Base-by-base conservation (phyloP, 768 basidiomycete genomes). In the Candolleomyces eurysporus region DNA sequence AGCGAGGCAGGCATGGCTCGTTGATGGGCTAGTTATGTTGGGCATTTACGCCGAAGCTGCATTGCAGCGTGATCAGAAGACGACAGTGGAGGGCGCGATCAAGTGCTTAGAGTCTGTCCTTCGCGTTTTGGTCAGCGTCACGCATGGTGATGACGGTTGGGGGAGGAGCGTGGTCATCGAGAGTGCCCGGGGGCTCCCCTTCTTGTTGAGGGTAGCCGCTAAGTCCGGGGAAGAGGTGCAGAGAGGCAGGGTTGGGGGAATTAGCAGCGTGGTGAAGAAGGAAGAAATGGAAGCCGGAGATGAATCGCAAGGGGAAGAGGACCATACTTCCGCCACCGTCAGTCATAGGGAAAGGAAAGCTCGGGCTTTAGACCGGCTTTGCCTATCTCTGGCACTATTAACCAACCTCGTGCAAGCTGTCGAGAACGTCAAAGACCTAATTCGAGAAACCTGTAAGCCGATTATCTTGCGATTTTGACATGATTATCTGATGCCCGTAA, bases 341-440 rank as follows among this genome's bases (percentile, higher is more conserved):
- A 43, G 22, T 36, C 19, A 30, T 5, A 59, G 58, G 19, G 49
- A 59, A n/a, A 50, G 22, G 52, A 60, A 50, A 11, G 65, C 79
- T 5, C 77, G 82, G 43, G 74, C 80, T 4, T 76, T 90, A n/a
- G 92, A 94, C 68, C 78, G 82, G 39, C 75, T 92, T 5, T 93
- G 91, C 70, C 85, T 94, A 30, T 82, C 86, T 6, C 79, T 94
- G 5, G 92, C 87, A 1, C 74, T 93, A 10, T 74, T 93, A 45
- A 91, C 90, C 57, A 93, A 92, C 70, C 75, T 93, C 48, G 84
- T 91, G 0, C 89, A 92, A 67, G 76, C 75, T 5, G 75, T 79
- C n/a, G 77, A 79, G 0, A 75, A 72, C n/a, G 79, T 81, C 10
- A 84, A 83, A 48, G 70, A 78, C 42, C 65, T 75, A 2, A 69